Base-by-base conservation (phyloP, 176 grass and related monocot genomes). In the Leersia perrieri region DNA sequence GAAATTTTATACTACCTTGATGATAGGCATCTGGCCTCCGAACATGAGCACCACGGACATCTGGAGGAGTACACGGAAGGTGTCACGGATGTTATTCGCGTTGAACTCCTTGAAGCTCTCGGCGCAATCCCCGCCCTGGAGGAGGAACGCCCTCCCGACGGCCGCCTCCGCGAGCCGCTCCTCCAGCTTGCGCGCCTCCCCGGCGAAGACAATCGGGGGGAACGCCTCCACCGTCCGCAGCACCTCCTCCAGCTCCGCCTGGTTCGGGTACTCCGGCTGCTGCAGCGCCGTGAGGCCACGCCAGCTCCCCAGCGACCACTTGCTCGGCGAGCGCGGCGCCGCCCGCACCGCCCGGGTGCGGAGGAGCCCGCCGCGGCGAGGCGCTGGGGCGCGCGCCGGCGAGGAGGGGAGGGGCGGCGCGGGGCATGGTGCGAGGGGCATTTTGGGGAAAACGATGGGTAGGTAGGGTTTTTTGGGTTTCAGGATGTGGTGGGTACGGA, bases 11-110 rank as follows among this genome's bases (percentile, higher is more conserved):
- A 95, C 93, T 89, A 95, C 93, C 90, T 95, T 95, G 73, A 95
- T 40, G 22, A 95, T 26, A 32, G 93, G 93, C 65, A 95, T 66
- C 75, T 95, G 93, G 14, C 93, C 93, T 28, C 93, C 90, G 61
- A 95, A 95, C 93, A 95, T 95, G 66, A 95, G 93, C 30, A 95
- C 93, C 29, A 90, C 93, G 11, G 87, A 76, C 93, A 95, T 95
- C 80, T 95, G 93, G 61, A 95, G 87, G 22, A 95, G 75, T 33
- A 95, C 87, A 9, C 93, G 77, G 40, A 95, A 92, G 83, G 93
- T 95, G 33, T 95, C 93, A 16, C 92, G 74, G 61, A 95, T 95
- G 76, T 95, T 95, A 55, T 95, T 95, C 18, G 89, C 92, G 73
- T 88, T 86, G 87, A 95, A 95, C 76, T 95, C 92, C 68, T 95